Base-by-base conservation (phyloP, 768 basidiomycete genomes). In the Agaricus subrufescens region DNA sequence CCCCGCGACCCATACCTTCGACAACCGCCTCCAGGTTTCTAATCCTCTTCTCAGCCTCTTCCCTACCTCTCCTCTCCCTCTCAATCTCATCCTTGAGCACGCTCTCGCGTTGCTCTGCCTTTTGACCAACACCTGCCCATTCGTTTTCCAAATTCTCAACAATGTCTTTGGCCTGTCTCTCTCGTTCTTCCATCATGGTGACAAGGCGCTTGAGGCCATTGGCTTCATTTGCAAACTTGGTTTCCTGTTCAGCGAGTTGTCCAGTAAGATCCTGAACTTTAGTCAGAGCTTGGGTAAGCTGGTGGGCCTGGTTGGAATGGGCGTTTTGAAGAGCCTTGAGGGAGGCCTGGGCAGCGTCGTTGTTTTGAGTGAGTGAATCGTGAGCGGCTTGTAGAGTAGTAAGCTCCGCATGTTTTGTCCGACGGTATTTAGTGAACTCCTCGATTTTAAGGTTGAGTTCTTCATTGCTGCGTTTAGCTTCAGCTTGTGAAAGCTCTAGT, bases 81-180 rank as follows among this genome's bases (percentile, higher is more conserved):
- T 90, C 85, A 19, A 85, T 78, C 61, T 92, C 86, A 44, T 87
- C 87, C 62, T 74, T 79, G 52, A 95, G 71, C 7, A 70, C 72
- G 46, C 78, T 75, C 69, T 93, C 91, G 43, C 86, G 78, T 60
- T 81, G 72, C 58, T 86, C 87, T 2, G 86, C 78, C 62, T 81
- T 81, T 43, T 86, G 84, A 7, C 85, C 83, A 9, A 94, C 80
- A 19, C 76, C 76, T 25, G 87, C 87, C 83, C 91, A 89, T 61
- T 96, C 92, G 29, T 74, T 77, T 69, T 97, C 94, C 54, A 98
- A 83, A 39, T 77, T 77, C 25, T 92, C 87, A 0, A 98, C 86
- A 52, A 93, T 83, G 23, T 82, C 79, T 72, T 91, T 90, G 23
- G 91, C 83, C 60, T 94, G 89, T 51, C 85, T 84, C 67, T 94